phyloP scores from a whole-genome alignment of 305 asterid genomes.

The Fraxinus nigra region DNA sequence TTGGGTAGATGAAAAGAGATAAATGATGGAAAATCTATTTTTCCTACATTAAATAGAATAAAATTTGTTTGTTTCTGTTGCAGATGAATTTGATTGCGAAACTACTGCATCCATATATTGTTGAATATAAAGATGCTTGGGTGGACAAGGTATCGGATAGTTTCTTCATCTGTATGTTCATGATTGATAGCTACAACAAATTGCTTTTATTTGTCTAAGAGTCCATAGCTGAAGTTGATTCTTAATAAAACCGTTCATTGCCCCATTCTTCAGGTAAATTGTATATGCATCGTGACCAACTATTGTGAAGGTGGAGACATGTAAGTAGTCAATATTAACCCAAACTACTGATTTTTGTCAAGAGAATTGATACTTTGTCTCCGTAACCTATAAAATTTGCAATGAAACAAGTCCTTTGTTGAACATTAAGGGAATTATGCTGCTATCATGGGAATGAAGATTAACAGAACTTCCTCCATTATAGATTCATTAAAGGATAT shows the following conservation, averaged over 20 bases:
- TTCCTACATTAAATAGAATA: not conserved
- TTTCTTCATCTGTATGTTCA: not conserved
- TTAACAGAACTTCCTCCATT: not conserved
- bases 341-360: not conserved
- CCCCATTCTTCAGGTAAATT: slow-evolving; percentile 50
- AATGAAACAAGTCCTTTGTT: not conserved
- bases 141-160: slow-evolving; percentile 64
- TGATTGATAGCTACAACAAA: not conserved
- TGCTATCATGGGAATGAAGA: not conserved
- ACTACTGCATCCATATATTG: slow-evolving; percentile 77
- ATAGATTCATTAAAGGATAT: not conserved
- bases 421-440: not conserved
- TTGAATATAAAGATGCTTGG: slow-evolving; percentile 94
- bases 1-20: not conserved
- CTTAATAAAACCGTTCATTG: not conserved
- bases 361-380: not conserved
- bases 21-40: not conserved
- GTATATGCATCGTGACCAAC: slow-evolving; percentile 68
- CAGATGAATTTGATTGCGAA: slow-evolving; percentile 78
- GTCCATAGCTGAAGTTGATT: not conserved
- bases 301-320: slow-evolving; percentile 89
- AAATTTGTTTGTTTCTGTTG: not conserved
- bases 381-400: not conserved
- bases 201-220: not conserved
- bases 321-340: slow-evolving; percentile 50